phyloP scores from a whole-genome alignment of 2,329 filamentous ascomycete species.

The Scedosporium minutisporum region DNA sequence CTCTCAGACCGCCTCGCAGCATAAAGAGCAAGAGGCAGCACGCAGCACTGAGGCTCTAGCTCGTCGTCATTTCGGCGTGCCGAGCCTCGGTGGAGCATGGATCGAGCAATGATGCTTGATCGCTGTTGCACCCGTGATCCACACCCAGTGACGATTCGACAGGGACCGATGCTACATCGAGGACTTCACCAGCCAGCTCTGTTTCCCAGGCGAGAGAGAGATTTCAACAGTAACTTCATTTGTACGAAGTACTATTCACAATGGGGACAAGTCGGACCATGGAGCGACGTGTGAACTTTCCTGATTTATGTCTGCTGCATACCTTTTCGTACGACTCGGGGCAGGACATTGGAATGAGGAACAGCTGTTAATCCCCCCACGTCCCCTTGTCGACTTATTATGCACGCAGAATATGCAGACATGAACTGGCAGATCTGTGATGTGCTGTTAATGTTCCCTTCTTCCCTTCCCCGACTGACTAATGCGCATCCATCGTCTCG shows the following conservation, averaged over 20 bases:
- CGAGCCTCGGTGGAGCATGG: not conserved
- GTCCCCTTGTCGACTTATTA: not conserved
- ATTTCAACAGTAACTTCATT: too few species aligned
- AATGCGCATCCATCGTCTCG: not conserved
- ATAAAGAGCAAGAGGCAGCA: too few species aligned
- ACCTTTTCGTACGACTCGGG: too few species aligned
- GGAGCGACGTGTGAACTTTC: too few species aligned
- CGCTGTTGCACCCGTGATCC: slow-evolving; percentile 2
- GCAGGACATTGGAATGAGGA: too few species aligned
- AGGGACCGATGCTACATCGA: not conserved
- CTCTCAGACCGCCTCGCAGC: too few species aligned
- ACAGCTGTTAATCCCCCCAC: too few species aligned
- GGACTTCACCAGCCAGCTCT: not conserved
- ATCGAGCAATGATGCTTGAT: not conserved
- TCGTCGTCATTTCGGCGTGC: not conserved
- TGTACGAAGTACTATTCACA: too few species aligned
- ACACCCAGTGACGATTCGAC: not conserved
- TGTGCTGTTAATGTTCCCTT: not conserved
- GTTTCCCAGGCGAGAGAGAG: too few species aligned
- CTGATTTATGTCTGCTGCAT: too few species aligned
- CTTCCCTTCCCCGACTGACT: not conserved
- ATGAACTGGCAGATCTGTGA: not conserved
- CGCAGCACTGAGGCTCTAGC: not conserved
- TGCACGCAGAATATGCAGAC: not conserved
- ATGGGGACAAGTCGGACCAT: too few species aligned